Conservation (phyloP, 2,329 filamentous ascomycete species). For the Sporothrix brunneoviolacea region DNA sequence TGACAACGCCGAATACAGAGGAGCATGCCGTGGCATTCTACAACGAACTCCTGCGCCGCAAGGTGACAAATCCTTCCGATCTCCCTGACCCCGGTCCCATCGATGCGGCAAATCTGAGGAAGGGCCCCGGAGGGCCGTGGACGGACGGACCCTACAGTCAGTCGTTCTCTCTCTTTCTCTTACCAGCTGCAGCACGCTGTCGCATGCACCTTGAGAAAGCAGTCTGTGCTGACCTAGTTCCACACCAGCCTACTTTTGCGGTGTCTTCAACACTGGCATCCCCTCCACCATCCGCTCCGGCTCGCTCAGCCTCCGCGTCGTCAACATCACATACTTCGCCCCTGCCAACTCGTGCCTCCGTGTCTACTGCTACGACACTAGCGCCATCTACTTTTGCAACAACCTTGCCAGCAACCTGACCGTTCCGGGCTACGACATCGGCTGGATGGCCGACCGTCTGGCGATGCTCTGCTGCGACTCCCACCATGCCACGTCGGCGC, state of each 20-base stretch:
- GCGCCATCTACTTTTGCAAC: conserved; percentile 18
- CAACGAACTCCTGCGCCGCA: too few relatives aligned
- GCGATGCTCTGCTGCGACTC: conserved; percentile 17
- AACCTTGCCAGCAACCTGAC: neutral
- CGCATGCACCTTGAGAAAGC: too few relatives aligned
- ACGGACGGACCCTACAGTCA: conserved; percentile 14
- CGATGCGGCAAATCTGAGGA: neutral
- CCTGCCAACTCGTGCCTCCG: conserved; percentile 10
- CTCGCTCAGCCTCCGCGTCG: conserved; percentile 1
- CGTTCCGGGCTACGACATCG: conserved; percentile 11
- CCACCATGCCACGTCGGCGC: conserved; percentile 14
- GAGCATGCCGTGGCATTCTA: too few relatives aligned
- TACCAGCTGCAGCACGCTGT: too few relatives aligned
- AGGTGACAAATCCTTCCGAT: neutral
- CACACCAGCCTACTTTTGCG: conserved; percentile 16
- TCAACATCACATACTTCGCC: conserved; percentile 4
- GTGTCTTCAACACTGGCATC: conserved; percentile 16
- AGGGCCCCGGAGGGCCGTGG: conserved; percentile 16
- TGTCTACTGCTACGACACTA: conserved; percentile 18
- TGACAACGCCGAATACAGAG: too few relatives aligned
- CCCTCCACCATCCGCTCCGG: conserved; percentile 5
- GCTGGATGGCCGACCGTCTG: conserved; percentile 16
- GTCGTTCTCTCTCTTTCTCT: too few relatives aligned
- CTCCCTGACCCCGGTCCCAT: conserved; percentile 10
- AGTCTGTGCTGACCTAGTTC: neutral